Conservation (phyloP, 352 stramenopile genomes). For the Phytophthora macrochlamydospora region DNA sequence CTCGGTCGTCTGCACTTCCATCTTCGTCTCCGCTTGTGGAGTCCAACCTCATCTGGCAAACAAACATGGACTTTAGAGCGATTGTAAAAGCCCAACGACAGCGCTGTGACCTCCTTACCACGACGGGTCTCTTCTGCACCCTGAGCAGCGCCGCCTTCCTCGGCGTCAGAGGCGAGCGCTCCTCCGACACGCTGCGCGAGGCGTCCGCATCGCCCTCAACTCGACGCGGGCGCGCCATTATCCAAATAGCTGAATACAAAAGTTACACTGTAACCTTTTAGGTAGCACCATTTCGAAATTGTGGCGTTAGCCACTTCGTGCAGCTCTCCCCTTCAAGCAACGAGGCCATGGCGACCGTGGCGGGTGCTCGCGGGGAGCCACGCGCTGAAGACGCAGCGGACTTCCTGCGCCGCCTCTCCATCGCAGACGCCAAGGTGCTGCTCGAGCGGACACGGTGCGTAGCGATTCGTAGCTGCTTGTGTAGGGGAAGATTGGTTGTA, state of each 20-base stretch:
- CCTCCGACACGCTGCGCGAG: constrained; percentile 26
- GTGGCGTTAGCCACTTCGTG: neutral
- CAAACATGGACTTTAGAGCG: neutral
- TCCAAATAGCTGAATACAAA: too few relatives aligned
- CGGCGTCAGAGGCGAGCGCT: constrained; percentile 21
- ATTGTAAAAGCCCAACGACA: neutral
- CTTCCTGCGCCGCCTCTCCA: constrained; percentile 78
- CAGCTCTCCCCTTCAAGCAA: neutral
- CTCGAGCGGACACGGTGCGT: constrained; percentile 76
- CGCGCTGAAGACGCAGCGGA: constrained; percentile 40
- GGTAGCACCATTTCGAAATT: neutral
- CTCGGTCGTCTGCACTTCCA: constrained; percentile 22
- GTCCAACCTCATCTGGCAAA: constrained; percentile 27
- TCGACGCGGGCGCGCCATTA: constrained; percentile 8
- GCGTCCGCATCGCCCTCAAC: constrained; percentile 8
- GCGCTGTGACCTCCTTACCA: constrained; percentile 10
- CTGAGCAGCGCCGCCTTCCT: constrained; percentile 30
- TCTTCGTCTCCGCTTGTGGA: constrained; percentile 24
- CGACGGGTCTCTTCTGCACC: constrained; percentile 27
- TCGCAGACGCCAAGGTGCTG: constrained; percentile 85
- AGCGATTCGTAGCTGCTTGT: neutral
- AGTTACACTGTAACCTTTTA: too few relatives aligned
- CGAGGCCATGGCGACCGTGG: constrained; percentile 10
- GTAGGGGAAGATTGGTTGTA: neutral
- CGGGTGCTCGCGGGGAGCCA: constrained; percentile 10